These are phyloP conservation scores for Dionaea muscipula DNA, from an alignment of 179 eudicot genomes.

Conservation along the genomic window DNA sequence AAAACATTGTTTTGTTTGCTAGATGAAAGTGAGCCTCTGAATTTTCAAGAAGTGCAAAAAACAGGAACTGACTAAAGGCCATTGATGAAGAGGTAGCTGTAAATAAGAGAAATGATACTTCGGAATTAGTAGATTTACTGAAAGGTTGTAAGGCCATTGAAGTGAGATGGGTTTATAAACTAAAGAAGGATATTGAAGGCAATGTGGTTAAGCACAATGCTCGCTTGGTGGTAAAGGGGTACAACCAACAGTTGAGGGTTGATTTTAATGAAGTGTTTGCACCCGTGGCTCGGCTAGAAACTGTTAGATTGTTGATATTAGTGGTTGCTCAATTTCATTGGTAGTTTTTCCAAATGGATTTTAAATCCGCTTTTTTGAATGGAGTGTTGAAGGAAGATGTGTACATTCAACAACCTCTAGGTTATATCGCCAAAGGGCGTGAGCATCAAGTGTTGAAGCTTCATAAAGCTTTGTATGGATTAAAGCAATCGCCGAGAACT, in stretches of 20 bases:
- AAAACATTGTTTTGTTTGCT: background rate
- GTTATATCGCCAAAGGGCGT: no score
- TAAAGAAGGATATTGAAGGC: background rate
- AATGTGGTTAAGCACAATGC: slow-evolving; percentile 4
- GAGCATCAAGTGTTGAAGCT: no score
- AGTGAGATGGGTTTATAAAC: slow-evolving; percentile 4
- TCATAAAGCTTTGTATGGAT: no score
- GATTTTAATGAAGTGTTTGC: no score
- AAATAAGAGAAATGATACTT: slow-evolving; percentile 7
- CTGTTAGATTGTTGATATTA: background rate
- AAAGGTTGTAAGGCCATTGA: background rate
- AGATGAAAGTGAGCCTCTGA: background rate
- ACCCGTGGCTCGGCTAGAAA: background rate
- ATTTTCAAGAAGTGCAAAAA: background rate
- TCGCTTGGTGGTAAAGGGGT: slow-evolving; percentile 7
- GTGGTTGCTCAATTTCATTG: background rate
- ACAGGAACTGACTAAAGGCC: background rate
- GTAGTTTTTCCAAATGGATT: background rate
- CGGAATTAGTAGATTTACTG: slow-evolving; percentile 2
- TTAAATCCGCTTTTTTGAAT: background rate
- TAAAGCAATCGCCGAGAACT: slow-evolving; percentile 1
- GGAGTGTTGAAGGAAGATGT: background rate
- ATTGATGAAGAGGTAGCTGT: background rate
- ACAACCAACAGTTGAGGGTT: background rate
- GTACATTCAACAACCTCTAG: no score